Base-by-base conservation (phyloP, 1,284 basidiomycete genomes). In the Melampsora larici-populina region DNA sequence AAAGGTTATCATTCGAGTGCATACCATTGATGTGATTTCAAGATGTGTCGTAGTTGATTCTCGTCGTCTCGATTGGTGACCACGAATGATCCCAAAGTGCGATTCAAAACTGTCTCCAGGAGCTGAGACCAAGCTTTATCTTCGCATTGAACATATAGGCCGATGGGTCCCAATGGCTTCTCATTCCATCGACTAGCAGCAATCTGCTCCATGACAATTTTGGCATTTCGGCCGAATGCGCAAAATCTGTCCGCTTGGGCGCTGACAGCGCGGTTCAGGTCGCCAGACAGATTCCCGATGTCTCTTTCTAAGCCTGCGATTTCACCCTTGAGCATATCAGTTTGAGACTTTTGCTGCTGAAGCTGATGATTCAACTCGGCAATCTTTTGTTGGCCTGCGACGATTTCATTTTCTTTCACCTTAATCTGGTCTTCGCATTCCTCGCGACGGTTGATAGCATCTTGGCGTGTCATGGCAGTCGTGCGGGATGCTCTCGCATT, bases 141-240 rank as follows among this genome's bases (percentile, higher is more conserved):
- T 36, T 49, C 62, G 67, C 94, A 88, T 81, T 90, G 90, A 80
- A 99, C 90, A 82, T 89, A 88, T 63, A 87, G 80, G 0, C 94
- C 94, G n/a, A 98, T 86, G 0, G 94, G 94, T 0, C 97, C 97
- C 36, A 97, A 84, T 0, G 96, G 95, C 21, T 82, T 84, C 49
- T 90, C 87, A 36, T 58, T 58, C 55, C 55, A 58, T n/a, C 26
- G 55, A 21, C 7, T 3, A 24, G 55, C 55, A 17, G 5, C 21
- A 17, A 58, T 29, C 7, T 58, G n/a, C 6, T 29, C 26, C n/a
- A n/a, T 58, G 55, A 58, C 55, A 24, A 1, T 29, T 17, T 58
- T 29, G 18, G 55, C 55, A 58, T n/a, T 24, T 8, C 55, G 13
- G 21, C 55, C 55, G 26, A 58, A 58, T 24, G 55, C 63, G n/a